Base-by-base conservation (phyloP, 1,284 basidiomycete species). In the Apiotrichum sp. region DNA sequence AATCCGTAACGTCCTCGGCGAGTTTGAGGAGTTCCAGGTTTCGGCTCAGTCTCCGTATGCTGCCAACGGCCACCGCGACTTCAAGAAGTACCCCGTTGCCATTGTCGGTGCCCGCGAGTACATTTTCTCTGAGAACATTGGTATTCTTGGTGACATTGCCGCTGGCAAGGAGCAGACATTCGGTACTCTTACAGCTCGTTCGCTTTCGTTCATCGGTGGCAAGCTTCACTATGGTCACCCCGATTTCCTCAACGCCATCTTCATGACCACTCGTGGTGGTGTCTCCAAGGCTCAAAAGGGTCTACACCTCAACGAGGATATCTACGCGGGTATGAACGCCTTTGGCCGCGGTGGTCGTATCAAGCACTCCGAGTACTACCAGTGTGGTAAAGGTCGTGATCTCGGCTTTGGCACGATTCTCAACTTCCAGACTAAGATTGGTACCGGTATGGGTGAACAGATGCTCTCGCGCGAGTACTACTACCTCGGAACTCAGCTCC, bases 111-210 rank as follows among this genome's bases (percentile, higher is more conserved):
- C 95, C 22, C 86, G 96, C 78, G 96, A 99, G 81, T 99, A 98
- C 78, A 98, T 98, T 76, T 98, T 98, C 81, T 98, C 96, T 50
- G 96, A 99, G 80, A 98, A 98, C 78, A 98, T 98, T 65, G 95
- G 95, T 84, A 95, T 98, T 68, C 82, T 99, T 49, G 95, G 95
- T 77, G 95, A 99, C 77, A 84, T 98, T 52, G 95, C 95, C 49
- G 95, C 95, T 62, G 95, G 96, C 35, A 98, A 99, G 81, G 96
- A 99, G 78, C 95, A 98, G 78, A 99, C 96, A 43, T 98, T 99
- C 77, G 95, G 95, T 79, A 98, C 96, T 0, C 85, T 98, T 65
- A 85, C 92, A 50, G 95, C 93, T 41, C 86, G 96, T 62, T 88
- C 91, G 9, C 85, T 97, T 75, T 92, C 95, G 6, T 97, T 89